Evolutionary conservation across 768 basidiomycete species (phyloP), one percentile per base, ranked within the genome.

Genomic region (Panaeolus papilionaceus): DNA sequence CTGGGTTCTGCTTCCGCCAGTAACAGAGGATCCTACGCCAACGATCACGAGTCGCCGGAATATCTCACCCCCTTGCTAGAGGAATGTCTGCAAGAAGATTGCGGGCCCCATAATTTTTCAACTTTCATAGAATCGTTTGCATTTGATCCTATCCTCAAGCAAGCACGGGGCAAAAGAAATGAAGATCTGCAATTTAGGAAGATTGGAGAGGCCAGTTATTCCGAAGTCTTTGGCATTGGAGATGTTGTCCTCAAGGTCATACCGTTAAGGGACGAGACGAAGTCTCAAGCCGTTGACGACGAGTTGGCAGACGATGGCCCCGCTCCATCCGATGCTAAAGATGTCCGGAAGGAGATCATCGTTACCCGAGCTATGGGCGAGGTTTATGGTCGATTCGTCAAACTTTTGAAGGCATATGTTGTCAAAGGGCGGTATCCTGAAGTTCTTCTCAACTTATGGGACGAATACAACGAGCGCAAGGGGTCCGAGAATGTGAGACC

Each of bases 201-300:
- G 79, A 90, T 98, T 58, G 97, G 97, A 47, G 98, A 99, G 80
- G 98, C 98, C 7, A 94, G 93, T 62, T 99, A 92, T 78, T 97
- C 95, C 0, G 98, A 99, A 75, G 98, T 99, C 37, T 99, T 94
- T 77, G 92, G 92, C 8, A 91, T 96, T 63, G 92, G 92, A 2
- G 88, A 92, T 70, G 88, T 96, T 39, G 95, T 96, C n/a, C 83
- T 96, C 70, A 97, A 96, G 81, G 85, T 98, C 54, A 89, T 96
- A 42, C 95, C 95, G 6, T 78, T 96, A 42, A 83, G 88, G 62
- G 82, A 86, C 69, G 89, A 90, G 72, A 51, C 51, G 20, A 66
- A 45, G 45, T 66, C 28, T 39, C 45, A 54, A 28, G 51, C 70
- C 42, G 72, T 63, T 7, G 74, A 74, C 44, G 80, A 79, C 33